A percentile compares a stretch with the other conserved stretches of the same genome.
These are phyloP conservation scores for Tetradesmus obliquus DNA, from an alignment of 139 green algal species.

Conservation along the genomic window DNA sequence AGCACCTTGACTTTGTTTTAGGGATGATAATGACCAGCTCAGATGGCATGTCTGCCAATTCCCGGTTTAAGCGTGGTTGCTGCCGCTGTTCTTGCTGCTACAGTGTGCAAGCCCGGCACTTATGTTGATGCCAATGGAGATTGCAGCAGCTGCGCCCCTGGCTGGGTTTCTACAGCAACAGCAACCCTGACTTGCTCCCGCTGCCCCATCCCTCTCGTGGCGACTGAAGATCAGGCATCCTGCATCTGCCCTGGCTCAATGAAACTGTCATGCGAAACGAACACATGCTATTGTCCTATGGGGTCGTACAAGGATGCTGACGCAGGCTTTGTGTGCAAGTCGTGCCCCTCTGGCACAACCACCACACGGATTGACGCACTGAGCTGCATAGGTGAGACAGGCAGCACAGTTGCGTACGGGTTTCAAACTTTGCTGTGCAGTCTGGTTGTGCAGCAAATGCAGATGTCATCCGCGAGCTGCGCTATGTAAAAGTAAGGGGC, in stretches of 20 bases:
- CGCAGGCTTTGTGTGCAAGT: neutral
- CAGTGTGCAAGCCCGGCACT: neutral
- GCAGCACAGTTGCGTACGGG: no score
- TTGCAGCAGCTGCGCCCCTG: neutral
- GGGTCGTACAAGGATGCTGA: neutral
- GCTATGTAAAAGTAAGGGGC: no score
- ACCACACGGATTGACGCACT: neutral
- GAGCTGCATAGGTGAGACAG: neutral
- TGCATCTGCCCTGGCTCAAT: neutral
- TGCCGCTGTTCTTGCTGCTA: neutral
- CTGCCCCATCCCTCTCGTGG: neutral
- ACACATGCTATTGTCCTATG: neutral
- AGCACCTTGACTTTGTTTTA: slow-evolving; percentile 70
- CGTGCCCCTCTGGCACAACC: neutral
- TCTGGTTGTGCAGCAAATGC: neutral
- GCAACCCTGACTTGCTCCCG: neutral
- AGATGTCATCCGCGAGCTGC: no score
- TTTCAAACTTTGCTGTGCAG: no score
- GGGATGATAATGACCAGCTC: slow-evolving; percentile 58
- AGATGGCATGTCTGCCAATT: slow-evolving; percentile 4
- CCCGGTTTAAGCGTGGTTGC: neutral
- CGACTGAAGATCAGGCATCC: neutral
- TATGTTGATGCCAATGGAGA: neutral
- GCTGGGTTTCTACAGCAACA: neutral
- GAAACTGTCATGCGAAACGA: neutral